Conservation (phyloP, 164 flowering plant genomes). For the Macadamia tetraphylla region DNA sequence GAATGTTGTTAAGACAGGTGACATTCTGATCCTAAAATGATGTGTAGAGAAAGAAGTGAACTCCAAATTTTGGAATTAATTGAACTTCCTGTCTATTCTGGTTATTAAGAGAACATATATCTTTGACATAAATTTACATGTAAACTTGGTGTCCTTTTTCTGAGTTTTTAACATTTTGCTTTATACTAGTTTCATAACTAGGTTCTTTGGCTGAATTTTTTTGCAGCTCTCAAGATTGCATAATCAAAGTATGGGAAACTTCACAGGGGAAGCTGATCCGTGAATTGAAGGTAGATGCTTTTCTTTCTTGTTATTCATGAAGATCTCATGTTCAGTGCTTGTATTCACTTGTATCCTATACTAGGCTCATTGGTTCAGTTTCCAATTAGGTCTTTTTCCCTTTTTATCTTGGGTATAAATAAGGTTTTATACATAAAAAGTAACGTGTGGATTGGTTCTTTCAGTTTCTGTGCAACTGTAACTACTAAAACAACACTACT, state of each 20-base stretch:
- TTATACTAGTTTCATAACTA: neutral
- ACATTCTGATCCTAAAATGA: too few species aligned
- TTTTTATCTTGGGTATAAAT: neutral
- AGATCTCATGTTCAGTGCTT: neutral
- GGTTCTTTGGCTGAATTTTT: slow-evolving; percentile 7
- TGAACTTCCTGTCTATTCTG: too few species aligned
- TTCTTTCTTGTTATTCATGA: slow-evolving; percentile 2
- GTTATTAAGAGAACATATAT: too few species aligned
- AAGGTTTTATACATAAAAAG: neutral
- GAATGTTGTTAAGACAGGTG: too few species aligned
- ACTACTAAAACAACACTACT: too few species aligned
- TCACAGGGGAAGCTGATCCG: slow-evolving; percentile 87
- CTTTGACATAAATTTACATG: too few species aligned
- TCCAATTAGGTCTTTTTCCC: neutral
- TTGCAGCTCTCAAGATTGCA: slow-evolving; percentile 88
- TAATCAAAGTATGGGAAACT: slow-evolving; percentile 96
- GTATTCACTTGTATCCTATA: neutral
- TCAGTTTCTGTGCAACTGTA: neutral
- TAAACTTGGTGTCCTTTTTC: too few species aligned
- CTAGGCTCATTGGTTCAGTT: neutral
- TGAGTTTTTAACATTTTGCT: neutral
- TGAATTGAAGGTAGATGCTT: slow-evolving; percentile 65
- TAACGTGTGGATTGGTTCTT: neutral
- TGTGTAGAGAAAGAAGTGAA: too few species aligned
- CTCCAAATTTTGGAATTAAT: too few species aligned